Percentiles rank a stretch among this genome's conserved stretches.
phyloP scores from a whole-genome alignment of 75 land plant species.

The Pinus taeda region DNA sequence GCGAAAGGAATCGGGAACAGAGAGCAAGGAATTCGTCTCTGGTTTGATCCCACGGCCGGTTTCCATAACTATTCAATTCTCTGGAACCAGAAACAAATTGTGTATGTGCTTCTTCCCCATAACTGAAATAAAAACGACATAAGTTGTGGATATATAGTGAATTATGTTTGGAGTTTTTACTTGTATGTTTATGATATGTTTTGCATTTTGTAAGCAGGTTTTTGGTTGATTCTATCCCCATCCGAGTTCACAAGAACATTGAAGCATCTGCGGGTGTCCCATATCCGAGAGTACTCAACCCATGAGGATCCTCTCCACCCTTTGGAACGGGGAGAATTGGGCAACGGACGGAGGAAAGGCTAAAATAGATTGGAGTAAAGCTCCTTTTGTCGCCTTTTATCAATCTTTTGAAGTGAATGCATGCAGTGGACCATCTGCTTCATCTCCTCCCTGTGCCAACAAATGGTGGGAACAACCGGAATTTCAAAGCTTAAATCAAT shows the following conservation, averaged over 20 bases:
- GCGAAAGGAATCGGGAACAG: slow-evolving; percentile 8
- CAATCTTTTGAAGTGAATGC: slow-evolving; percentile 20
- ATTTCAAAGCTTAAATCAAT: slow-evolving; percentile 6
- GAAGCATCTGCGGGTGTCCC: slow-evolving; percentile 22
- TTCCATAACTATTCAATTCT: slow-evolving; percentile 14
- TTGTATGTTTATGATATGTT: too few species aligned
- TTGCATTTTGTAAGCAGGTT: slow-evolving; percentile 17
- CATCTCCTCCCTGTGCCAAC: not conserved
- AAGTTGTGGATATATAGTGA: not conserved
- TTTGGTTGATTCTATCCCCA: slow-evolving; percentile 29
- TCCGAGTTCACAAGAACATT: slow-evolving; percentile 34
- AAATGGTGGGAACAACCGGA: slow-evolving; percentile 4
- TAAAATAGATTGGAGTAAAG: slow-evolving; percentile 29
- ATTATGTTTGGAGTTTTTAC: not conserved
- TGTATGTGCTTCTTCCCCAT: not conserved
- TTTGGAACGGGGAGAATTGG: slow-evolving; percentile 43
- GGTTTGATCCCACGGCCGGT: slow-evolving; percentile 13
- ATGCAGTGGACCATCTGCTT: not conserved
- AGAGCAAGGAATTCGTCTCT: slow-evolving; percentile 10
- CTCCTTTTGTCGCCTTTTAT: slow-evolving; percentile 33
- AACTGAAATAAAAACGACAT: not conserved
- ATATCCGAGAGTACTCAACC: slow-evolving; percentile 20
- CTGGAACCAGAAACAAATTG: slow-evolving; percentile 11
- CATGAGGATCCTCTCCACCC: slow-evolving; percentile 27
- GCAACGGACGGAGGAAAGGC: slow-evolving; percentile 34